Conservation (phyloP, 2,329 filamentous ascomycete species). For the Trichoderma breve region DNA sequence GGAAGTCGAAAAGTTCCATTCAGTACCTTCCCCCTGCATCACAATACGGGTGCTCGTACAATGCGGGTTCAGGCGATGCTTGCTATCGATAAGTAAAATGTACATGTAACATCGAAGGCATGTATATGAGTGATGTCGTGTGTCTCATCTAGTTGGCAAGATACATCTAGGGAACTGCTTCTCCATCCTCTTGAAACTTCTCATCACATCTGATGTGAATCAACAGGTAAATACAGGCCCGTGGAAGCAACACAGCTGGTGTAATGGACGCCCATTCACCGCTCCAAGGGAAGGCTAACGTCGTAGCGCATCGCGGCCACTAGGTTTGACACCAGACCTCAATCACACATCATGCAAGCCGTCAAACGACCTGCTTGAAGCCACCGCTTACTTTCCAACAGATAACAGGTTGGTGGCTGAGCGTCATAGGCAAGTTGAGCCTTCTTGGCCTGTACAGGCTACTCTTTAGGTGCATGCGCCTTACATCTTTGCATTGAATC, state of each 20-base stretch:
- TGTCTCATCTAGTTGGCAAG: neutral
- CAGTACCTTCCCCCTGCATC: constrained; percentile 4
- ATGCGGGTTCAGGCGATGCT: neutral
- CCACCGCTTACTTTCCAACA: neutral
- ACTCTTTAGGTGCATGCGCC: neutral
- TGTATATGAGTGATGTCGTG: neutral
- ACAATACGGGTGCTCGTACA: neutral
- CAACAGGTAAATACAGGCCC: neutral
- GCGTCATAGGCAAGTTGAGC: neutral
- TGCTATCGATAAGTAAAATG: neutral
- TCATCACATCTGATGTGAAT: neutral
- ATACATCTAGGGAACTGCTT: neutral
- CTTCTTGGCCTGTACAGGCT: neutral
- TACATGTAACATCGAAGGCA: neutral
- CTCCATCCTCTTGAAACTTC: neutral
- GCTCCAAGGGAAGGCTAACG: neutral
- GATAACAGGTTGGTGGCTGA: neutral
- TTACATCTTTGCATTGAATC: neutral
- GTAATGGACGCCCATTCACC: neutral
- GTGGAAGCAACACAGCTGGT: neutral
- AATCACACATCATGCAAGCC: neutral
- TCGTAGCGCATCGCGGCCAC: neutral
- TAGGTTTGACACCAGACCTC: neutral
- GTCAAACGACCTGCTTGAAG: neutral
- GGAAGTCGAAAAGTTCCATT: neutral